Evolutionary conservation across 164 flowering plant genomes (phyloP).

Genomic region (Malania oleifera): DNA sequence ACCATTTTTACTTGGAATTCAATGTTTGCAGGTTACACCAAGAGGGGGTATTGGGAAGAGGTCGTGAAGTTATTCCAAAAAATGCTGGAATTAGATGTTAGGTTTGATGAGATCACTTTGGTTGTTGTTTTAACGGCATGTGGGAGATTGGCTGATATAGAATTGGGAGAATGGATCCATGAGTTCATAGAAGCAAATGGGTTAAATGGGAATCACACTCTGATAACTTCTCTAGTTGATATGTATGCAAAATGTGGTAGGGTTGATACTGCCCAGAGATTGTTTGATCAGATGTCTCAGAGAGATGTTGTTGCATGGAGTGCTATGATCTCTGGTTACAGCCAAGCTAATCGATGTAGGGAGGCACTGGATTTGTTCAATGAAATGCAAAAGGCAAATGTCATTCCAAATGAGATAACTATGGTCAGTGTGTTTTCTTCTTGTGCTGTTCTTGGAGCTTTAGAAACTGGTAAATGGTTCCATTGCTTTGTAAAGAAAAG

Average conservation of each 20-base stretch:
- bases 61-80: conserved; percentile 28
- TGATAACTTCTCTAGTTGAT: conserved; percentile 45
- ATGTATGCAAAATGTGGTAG: conserved; percentile 54
- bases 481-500: conserved; percentile 34
- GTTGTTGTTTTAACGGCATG: conserved; percentile 44
- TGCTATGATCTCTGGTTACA: conserved; percentile 52
- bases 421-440: conserved; percentile 50
- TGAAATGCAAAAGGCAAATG: conserved; percentile 33
- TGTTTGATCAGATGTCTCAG: conserved; percentile 36
- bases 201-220: conserved; percentile 17
- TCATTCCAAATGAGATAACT: conserved; percentile 43
- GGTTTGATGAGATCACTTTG: conserved; percentile 34
- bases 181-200: conserved; percentile 31
- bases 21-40: conserved; percentile 40
- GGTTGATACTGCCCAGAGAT: conserved; percentile 28
- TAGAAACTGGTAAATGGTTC: conserved; percentile 41
- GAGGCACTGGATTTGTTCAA: conserved; percentile 39
- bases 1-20: conserved; percentile 39
- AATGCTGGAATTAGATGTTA: conserved; percentile 25
- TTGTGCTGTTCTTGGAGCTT: conserved; percentile 49
- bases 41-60: conserved; percentile 32
- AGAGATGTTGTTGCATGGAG: conserved; percentile 51
- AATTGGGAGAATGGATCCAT: conserved; percentile 37
- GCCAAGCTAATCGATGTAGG: conserved; percentile 28
- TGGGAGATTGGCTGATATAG: conserved; percentile 41